Percentiles rank a stretch among this genome's conserved stretches.
Evolutionary conservation across 176 grass and related monocot genomes (phyloP).

Genomic region (Cenchrus fungigraminus): DNA sequence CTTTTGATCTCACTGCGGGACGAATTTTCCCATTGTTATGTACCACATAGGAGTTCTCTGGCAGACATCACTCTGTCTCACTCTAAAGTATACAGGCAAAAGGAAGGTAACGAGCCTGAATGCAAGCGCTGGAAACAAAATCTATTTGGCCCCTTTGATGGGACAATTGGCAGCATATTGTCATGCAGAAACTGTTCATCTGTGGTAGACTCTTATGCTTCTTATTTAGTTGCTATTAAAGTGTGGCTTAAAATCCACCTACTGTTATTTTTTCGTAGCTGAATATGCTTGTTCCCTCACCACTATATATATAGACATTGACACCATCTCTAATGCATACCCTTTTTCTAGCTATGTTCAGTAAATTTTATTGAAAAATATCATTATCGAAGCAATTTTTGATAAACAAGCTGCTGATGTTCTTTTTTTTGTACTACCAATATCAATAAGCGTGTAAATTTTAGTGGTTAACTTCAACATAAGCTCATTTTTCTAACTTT

Average conservation of each 20-base stretch:
- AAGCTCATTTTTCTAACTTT: not conserved
- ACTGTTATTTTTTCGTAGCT: not conserved
- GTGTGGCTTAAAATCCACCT: constrained; percentile 28
- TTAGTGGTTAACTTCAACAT: constrained; percentile 22
- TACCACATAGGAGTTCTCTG: constrained; percentile 75
- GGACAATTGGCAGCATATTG: constrained; percentile 89
- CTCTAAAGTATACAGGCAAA: constrained; percentile 80
- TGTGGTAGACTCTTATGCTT: constrained; percentile 69
- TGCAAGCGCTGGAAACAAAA: constrained; percentile 78
- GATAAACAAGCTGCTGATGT: constrained; percentile 16
- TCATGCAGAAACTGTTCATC: constrained; percentile 86
- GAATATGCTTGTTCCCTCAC: constrained; percentile 13
- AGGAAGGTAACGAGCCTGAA: constrained; percentile 64
- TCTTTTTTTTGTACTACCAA: constrained; percentile 5
- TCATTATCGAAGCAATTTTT: constrained; percentile 1
- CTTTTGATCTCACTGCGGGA: constrained; percentile 82
- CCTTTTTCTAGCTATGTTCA: not conserved
- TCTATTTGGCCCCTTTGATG: constrained; percentile 84
- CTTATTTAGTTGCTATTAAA: constrained; percentile 33
- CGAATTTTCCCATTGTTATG: constrained; percentile 70
- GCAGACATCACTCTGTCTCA: constrained; percentile 62
- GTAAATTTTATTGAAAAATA: constrained; percentile 1
- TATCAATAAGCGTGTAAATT: constrained; percentile 6
- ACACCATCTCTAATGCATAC: not conserved
- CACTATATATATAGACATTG: constrained; percentile 18